Evolutionary conservation across 768 basidiomycete genomes (phyloP), one percentile per base, ranked within the genome.

Genomic region (Termitomyces sp.): DNA sequence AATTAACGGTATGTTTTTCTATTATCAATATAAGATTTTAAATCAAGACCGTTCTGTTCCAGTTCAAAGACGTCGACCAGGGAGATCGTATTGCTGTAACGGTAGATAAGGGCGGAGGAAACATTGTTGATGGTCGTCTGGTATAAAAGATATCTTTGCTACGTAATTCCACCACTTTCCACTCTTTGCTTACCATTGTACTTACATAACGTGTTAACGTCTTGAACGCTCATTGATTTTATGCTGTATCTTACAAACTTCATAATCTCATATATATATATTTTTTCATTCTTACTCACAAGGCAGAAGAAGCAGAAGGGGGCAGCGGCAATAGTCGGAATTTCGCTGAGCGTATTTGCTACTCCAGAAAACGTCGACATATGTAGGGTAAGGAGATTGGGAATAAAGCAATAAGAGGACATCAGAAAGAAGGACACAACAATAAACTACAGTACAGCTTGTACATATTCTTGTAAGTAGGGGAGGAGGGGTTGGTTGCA

Each of bases 1-100:
- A 91, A 69, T 68, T 90, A 57, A 89, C 86, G 42, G 88, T 89
- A 62, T 72, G 26, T 55, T 17, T 45, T 37, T 19, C n/a, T 19
- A 21, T 28, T 42, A 10, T 24, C 21, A 48, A 30, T 19, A 5
- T 34, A 1, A 21, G 7, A 19, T 42, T 48, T 7, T 28, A 9
- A 21, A 1, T 26, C 11, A 43, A 71, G 70, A 56, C 55, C 35
- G 59, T 49, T 19, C 35, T 7, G 54, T 38, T 35, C 12, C 49
- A 80, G 78, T 80, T 79, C 69, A 80, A 80, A 60, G 78, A 80
- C 54, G 61, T 80, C 9, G 69, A 67, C 43, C 70, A 76, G 54
- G 78, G 77, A 7, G 77, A 77, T 60, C 74, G 67, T 60, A 70
- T 86, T 45, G 71, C 75, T 49, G 72, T 87, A 21, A 68, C 73